phyloP scores from a whole-genome alignment of 805 yeast genomes.

The Metschnikowia lochheadii region DNA sequence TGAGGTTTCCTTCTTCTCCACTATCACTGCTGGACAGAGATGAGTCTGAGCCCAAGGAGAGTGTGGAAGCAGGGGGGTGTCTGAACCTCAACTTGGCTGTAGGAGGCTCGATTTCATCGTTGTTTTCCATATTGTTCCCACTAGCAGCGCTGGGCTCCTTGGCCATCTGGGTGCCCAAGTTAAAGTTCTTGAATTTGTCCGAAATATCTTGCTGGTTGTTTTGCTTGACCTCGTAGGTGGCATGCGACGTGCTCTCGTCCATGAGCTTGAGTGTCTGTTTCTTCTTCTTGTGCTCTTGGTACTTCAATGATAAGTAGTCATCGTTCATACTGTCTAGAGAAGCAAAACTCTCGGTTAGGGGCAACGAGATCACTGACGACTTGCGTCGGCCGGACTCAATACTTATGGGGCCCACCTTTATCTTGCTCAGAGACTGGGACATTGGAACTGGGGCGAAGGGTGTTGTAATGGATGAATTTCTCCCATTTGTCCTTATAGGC shows the following conservation, averaged over 20 bases:
- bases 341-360: slow-evolving; percentile 72
- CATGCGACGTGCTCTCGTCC: slow-evolving; percentile 7
- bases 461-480: background rate
- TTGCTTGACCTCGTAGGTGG: slow-evolving; percentile 1
- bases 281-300: slow-evolving; percentile 28
- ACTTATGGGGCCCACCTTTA: slow-evolving; percentile 35
- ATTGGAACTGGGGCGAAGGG: background rate
- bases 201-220: slow-evolving; percentile 4
- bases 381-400: slow-evolving; percentile 25
- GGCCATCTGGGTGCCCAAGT: slow-evolving; percentile 37
- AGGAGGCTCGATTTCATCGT: slow-evolving; percentile 23
- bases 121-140: slow-evolving; percentile 7
- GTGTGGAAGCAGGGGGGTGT: slow-evolving; percentile 9
- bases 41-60: slow-evolving; percentile 13
- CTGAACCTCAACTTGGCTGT: background rate
- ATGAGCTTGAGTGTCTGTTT: slow-evolving; percentile 7
- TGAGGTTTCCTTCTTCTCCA: slow-evolving; percentile 42
- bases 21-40: slow-evolving; percentile 26
- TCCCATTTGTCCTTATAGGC: slow-evolving; percentile 3
- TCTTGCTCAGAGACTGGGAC: slow-evolving; percentile 13
- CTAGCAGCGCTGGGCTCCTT: slow-evolving; percentile 1
- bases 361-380: slow-evolving; percentile 71
- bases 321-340: slow-evolving; percentile 68
- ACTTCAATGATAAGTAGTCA: slow-evolving; percentile 44
- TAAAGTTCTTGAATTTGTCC: slow-evolving; percentile 34